Evolutionary conservation across 495 filamentous ascomycete genomes (phyloP).

Genomic region (Letharia lupina): DNA sequence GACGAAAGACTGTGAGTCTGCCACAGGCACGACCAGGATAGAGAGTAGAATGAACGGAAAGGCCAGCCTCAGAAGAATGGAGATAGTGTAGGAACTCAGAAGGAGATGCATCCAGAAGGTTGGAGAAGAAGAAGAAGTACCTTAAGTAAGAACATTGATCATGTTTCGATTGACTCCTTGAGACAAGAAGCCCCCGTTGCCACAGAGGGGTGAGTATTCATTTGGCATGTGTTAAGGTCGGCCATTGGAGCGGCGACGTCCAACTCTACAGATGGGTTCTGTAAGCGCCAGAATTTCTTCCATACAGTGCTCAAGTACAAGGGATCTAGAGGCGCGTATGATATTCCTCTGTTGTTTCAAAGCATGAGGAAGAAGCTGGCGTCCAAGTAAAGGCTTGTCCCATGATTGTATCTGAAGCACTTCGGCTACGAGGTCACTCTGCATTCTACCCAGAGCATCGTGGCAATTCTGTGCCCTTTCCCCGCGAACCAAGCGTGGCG

Average conservation of each 20-base stretch:
- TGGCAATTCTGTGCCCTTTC: neutral
- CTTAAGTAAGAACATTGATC: neutral
- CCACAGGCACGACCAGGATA: conserved; percentile 17
- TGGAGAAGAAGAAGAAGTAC: neutral
- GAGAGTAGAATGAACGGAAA: neutral
- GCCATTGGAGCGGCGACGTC: conserved; percentile 9
- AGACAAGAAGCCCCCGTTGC: neutral
- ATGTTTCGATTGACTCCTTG: neutral
- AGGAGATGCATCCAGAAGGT: neutral
- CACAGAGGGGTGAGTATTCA: conserved; percentile 1
- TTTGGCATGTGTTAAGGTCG: neutral
- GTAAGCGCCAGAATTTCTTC: neutral
- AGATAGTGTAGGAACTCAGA: conserved; percentile 2
- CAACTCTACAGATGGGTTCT: neutral
- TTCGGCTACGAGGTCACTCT: neutral
- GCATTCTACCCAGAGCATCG: neutral
- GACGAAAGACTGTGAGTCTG: conserved; percentile 18
- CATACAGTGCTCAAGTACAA: neutral
- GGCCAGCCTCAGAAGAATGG: conserved; percentile 17
- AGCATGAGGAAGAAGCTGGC: neutral
- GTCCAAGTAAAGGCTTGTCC: neutral
- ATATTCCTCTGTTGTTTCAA: neutral
- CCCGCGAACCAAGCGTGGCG: neutral
- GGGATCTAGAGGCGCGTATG: neutral
- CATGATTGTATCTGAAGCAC: neutral